phyloP scores from a whole-genome alignment of 2,329 filamentous ascomycete species.

The Fusarium fracticaudum region DNA sequence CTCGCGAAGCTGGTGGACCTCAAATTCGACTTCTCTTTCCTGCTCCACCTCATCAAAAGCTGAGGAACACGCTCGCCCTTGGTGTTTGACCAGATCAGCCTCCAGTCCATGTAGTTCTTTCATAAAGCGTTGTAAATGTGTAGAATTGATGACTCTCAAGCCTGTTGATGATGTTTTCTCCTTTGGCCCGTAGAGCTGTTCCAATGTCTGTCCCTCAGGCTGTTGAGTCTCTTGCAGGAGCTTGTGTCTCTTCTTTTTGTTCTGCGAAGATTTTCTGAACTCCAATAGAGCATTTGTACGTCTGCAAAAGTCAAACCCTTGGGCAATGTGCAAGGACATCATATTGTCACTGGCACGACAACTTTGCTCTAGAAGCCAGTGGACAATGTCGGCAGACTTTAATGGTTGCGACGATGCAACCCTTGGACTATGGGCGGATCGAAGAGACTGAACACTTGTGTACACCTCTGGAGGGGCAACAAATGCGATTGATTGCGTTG shows the following conservation, averaged over 20 bases:
- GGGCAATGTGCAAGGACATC: slow-evolving; percentile 65
- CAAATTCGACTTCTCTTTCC: slow-evolving; percentile 67
- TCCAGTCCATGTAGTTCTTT: neutral
- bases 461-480: slow-evolving; percentile 69
- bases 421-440: slow-evolving; percentile 47
- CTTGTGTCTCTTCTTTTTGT: slow-evolving; percentile 45
- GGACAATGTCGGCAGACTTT: slow-evolving; percentile 46
- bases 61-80: slow-evolving; percentile 48
- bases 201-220: slow-evolving; percentile 65
- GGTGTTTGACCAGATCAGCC: neutral
- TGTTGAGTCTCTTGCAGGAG: slow-evolving; percentile 49
- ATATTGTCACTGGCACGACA: slow-evolving; percentile 68
- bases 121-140: neutral
- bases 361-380: slow-evolving; percentile 72
- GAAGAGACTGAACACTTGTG: slow-evolving; percentile 60
- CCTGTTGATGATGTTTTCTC: neutral
- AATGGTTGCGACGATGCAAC: neutral
- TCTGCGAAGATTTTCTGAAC: slow-evolving; percentile 53
- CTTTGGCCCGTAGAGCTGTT: slow-evolving; percentile 63
- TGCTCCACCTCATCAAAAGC: slow-evolving; percentile 69
- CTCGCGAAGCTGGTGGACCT: slow-evolving; percentile 67
- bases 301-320: slow-evolving; percentile 69
- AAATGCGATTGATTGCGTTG: slow-evolving; percentile 65
- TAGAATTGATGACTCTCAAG: neutral
- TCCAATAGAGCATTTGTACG: slow-evolving; percentile 60